Evolutionary conservation across 345 rosid species (phyloP).

Genomic region (Mercurialis annua): DNA sequence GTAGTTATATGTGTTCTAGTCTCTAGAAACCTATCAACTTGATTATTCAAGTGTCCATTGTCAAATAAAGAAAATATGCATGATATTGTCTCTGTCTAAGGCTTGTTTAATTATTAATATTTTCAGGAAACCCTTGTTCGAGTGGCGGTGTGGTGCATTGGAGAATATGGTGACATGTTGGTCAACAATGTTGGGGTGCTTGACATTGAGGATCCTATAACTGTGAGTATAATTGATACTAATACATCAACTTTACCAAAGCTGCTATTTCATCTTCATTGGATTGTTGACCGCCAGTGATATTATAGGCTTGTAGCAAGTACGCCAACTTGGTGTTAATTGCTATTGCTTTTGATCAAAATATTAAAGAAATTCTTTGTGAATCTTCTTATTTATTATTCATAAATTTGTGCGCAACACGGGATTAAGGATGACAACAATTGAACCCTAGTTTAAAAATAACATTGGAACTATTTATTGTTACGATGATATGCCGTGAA

Average conservation of each 20-base stretch:
- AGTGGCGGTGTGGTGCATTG: conserved; percentile 97
- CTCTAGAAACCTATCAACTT: conserved; percentile 24
- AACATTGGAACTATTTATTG: conserved; percentile 1
- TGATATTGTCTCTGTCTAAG: conserved; percentile 7
- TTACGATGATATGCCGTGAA: neutral
- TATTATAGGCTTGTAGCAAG: conserved; percentile 15
- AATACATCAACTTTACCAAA: conserved; percentile 14
- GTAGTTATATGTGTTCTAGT: conserved; percentile 13
- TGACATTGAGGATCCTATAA: conserved; percentile 77
- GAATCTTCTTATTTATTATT: neutral
- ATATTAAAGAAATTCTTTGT: neutral
- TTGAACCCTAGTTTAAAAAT: neutral
- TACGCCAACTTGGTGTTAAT: neutral
- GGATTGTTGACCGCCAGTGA: conserved; percentile 3
- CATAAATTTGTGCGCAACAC: neutral
- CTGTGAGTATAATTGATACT: conserved; percentile 49
- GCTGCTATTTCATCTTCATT: conserved; percentile 11
- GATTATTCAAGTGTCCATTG: conserved; percentile 18
- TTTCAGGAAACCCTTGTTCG: conserved; percentile 96
- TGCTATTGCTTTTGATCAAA: neutral
- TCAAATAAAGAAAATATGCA: neutral
- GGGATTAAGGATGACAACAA: neutral
- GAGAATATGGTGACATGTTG: conserved; percentile 97
- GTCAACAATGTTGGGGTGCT: conserved; percentile 87
- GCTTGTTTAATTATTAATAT: conserved; percentile 23